Percentiles rank a stretch among this genome's conserved stretches.
Evolutionary conservation across 805 yeast genomes (phyloP).

Genomic region (Candida golubevii): DNA sequence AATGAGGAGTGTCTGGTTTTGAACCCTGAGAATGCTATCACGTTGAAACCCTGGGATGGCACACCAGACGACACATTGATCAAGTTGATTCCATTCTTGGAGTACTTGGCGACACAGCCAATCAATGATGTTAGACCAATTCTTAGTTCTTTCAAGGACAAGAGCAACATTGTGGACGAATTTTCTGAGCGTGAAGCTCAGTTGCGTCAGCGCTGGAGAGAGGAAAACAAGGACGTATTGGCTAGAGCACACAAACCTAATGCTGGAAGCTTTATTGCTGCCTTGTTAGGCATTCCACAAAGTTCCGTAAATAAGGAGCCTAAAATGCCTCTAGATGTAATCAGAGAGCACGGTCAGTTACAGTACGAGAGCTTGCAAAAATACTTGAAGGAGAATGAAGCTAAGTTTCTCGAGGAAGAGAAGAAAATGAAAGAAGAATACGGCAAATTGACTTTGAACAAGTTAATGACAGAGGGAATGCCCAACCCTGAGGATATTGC

Average conservation of each 20-base stretch:
- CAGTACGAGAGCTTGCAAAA: constrained; percentile 77
- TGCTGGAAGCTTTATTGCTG: constrained; percentile 51
- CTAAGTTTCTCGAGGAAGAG: constrained; percentile 78
- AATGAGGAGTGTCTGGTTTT: constrained; percentile 65
- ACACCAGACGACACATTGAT: constrained; percentile 74
- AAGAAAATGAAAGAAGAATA: constrained; percentile 77
- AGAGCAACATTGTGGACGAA: constrained; percentile 67
- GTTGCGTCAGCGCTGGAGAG: constrained; percentile 67
- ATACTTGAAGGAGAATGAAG: constrained; percentile 53
- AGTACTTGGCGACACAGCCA: constrained; percentile 85
- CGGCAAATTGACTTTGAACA: constrained; percentile 79
- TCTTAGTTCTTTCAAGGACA: constrained; percentile 65
- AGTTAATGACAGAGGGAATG: constrained; percentile 77
- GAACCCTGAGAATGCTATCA: constrained; percentile 94
- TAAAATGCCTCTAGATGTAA: constrained; percentile 79
- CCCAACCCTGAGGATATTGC: constrained; percentile 69
- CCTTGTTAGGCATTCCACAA: constrained; percentile 59
- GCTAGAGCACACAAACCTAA: constrained; percentile 30
- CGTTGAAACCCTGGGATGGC: constrained; percentile 84
- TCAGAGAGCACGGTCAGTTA: constrained; percentile 89
- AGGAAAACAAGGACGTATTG: constrained; percentile 43
- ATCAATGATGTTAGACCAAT: constrained; percentile 88
- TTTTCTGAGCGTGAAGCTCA: constrained; percentile 72
- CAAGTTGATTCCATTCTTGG: constrained; percentile 84
- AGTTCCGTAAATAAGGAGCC: constrained; percentile 45